phyloP scores from a whole-genome alignment of 345 rosid genomes.

The Trapa bicornis region DNA sequence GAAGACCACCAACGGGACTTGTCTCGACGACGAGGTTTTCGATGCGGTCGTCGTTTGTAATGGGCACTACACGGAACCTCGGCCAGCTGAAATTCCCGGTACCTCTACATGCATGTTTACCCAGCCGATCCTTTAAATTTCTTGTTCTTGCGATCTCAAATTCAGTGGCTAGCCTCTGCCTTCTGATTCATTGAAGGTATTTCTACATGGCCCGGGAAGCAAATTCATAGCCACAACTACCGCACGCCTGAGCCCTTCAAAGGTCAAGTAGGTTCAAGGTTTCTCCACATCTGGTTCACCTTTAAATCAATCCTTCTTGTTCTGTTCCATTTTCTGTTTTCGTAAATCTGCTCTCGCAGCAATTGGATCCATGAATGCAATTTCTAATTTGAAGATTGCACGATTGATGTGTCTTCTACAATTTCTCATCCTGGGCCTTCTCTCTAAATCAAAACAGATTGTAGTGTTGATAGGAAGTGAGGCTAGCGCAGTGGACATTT shows the following conservation, averaged over 20 bases:
- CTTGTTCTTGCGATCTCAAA: not conserved
- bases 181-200: slow-evolving; percentile 31
- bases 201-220: slow-evolving; percentile 76
- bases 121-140: not conserved
- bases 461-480: slow-evolving; percentile 62
- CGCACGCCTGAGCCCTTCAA: slow-evolving; percentile 50
- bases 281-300: slow-evolving; percentile 6
- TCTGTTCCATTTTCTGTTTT: not conserved
- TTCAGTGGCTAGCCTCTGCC: not conserved
- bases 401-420: too few relatives aligned
- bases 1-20: not conserved
- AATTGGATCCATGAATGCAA: too few relatives aligned
- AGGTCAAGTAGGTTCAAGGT: slow-evolving; percentile 43
- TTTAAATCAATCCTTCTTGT: not conserved
- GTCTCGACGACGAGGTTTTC: slow-evolving; percentile 16
- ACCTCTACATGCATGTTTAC: not conserved
- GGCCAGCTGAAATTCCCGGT: slow-evolving; percentile 56
- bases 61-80: slow-evolving; percentile 62
- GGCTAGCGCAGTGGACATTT: slow-evolving; percentile 59
- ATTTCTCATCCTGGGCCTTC: too few relatives aligned
- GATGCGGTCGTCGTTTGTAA: slow-evolving; percentile 72
- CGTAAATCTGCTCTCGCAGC: too few relatives aligned
- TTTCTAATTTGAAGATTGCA: too few relatives aligned
- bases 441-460: slow-evolving; percentile 24
- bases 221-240: slow-evolving; percentile 79